These are phyloP conservation scores for Globisporangium acanthophoron DNA, from an alignment of 352 stramenopile species.

Conservation along the genomic window DNA sequence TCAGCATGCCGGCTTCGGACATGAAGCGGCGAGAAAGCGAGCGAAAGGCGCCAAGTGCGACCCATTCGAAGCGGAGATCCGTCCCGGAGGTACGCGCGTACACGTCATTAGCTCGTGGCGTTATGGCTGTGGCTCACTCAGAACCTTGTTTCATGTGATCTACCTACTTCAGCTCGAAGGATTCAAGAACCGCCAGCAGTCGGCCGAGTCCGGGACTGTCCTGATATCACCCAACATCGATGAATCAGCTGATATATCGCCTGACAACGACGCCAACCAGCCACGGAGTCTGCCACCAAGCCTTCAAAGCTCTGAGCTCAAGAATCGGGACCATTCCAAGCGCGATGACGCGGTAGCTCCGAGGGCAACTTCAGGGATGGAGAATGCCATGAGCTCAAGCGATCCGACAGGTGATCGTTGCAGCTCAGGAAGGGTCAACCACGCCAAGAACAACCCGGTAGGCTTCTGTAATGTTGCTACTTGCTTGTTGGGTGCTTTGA, in stretches of 20 bases:
- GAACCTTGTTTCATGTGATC: not conserved
- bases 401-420: not conserved
- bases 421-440: not conserved
- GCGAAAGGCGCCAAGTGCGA: constrained; percentile 7
- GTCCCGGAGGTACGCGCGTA: constrained; percentile 24
- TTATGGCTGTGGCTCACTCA: not conserved
- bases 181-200: constrained; percentile 14
- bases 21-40: constrained; percentile 27
- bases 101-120: not conserved
- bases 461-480: too few relatives aligned
- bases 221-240: constrained; percentile 40
- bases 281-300: constrained; percentile 17
- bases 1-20: constrained; percentile 20
- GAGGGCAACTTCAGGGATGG: not conserved
- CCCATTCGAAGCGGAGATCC: constrained; percentile 18
- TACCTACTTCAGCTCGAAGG: constrained; percentile 5
- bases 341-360: not conserved
- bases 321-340: not conserved
- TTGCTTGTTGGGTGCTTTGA: too few relatives aligned
- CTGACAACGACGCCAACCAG: constrained; percentile 15
- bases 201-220: constrained; percentile 32
- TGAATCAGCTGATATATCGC: constrained; percentile 14
- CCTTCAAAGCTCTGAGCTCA: not conserved
- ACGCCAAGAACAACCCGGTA: not conserved
- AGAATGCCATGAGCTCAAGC: not conserved